Percentiles rank a stretch among this genome's conserved stretches.
phyloP scores from a whole-genome alignment of 805 yeast genomes.

The Alloascoidea hylecoeti region DNA sequence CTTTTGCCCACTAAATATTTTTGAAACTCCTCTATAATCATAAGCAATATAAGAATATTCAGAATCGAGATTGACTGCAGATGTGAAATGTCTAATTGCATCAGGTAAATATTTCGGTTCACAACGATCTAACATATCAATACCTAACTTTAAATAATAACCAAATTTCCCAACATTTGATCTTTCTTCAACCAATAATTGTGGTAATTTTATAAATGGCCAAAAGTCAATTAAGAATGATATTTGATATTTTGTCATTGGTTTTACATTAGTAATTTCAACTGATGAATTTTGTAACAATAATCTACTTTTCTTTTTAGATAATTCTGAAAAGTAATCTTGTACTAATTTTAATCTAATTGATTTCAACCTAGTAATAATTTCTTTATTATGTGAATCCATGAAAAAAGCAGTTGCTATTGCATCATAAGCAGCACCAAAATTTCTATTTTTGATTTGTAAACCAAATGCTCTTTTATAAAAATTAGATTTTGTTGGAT shows the following conservation, averaged over 20 bases:
- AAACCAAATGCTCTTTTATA: not conserved
- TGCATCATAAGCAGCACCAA: not conserved
- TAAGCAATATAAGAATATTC: not conserved
- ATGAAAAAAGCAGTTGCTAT: not conserved
- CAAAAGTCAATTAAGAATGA: not conserved
- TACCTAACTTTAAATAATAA: not conserved
- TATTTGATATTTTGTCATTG: not conserved
- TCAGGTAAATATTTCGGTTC: not conserved
- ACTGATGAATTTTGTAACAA: not conserved
- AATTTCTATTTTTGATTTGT: not conserved
- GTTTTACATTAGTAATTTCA: not conserved
- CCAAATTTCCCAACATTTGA: not conserved
- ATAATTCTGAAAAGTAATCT: not conserved
- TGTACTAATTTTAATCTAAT: not conserved
- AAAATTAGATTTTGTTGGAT: not conserved
- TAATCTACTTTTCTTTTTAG: not conserved
- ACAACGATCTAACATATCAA: not conserved
- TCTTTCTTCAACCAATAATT: not conserved
- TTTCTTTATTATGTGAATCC: not conserved
- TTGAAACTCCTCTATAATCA: not conserved
- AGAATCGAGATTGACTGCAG: not conserved
- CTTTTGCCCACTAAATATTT: not conserved
- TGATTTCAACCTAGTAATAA: not conserved
- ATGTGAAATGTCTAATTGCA: not conserved
- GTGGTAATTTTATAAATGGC: constrained; percentile 1